phyloP scores from a whole-genome alignment of 148 eudicot species.

The Fagopyrum tataricum region DNA sequence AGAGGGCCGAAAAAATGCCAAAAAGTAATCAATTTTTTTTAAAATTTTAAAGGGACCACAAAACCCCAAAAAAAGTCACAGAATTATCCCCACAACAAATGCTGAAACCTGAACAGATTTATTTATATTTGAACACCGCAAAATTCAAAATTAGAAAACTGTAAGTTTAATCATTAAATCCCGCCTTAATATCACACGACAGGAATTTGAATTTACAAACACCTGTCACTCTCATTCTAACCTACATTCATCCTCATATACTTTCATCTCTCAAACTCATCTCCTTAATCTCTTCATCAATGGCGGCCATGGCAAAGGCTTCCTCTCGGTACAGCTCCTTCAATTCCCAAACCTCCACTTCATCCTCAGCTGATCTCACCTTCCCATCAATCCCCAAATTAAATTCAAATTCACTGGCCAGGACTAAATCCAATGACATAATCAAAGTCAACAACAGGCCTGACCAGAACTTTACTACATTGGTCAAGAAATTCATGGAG shows the following conservation, averaged over 20 bases:
- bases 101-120: not conserved
- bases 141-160: not conserved
- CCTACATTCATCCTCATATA: not conserved
- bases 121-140: not conserved
- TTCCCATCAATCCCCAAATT: conserved; percentile 4
- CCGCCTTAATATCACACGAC: not conserved
- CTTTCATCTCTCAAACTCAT: not conserved
- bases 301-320: conserved; percentile 20
- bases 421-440: conserved; percentile 20
- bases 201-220: not conserved
- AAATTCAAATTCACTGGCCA: conserved; percentile 11
- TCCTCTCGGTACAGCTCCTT: conserved; percentile 56
- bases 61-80: not conserved
- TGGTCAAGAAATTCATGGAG: conserved; percentile 75
- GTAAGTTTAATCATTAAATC: not conserved
- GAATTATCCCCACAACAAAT: conserved; percentile 1
- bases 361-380: conserved; percentile 35
- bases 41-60: not conserved
- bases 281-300: not conserved
- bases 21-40: not conserved
- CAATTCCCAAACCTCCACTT: conserved; percentile 36
- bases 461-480: conserved; percentile 43
- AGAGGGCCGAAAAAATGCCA: not conserved
- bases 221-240: not conserved
- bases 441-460: conserved; percentile 29